These are phyloP conservation scores for Cryptococcus sp. DNA, from an alignment of 1,284 basidiomycete genomes.

Conservation along the genomic window DNA sequence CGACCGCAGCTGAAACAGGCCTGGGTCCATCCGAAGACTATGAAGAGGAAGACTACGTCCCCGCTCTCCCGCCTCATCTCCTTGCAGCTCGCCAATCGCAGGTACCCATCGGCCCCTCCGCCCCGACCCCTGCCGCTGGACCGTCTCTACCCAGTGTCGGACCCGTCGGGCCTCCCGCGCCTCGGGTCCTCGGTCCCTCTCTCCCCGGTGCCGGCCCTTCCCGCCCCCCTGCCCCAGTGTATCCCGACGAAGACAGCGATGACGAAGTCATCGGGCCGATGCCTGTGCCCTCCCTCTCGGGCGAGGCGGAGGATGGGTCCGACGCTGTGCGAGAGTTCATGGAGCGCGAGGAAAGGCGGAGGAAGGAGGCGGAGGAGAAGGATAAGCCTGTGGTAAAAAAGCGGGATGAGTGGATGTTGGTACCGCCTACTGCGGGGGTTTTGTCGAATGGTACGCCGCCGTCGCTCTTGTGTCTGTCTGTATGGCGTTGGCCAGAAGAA, in stretches of 20 bases:
- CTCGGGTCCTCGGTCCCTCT: constrained; percentile 23
- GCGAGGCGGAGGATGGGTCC: constrained; percentile 51
- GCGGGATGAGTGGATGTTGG: constrained; percentile 93
- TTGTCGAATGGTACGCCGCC: constrained; percentile 70
- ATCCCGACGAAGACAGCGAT: constrained; percentile 30
- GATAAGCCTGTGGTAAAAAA: constrained; percentile 67
- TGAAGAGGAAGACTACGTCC: constrained; percentile 72
- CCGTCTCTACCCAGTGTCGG: constrained; percentile 9
- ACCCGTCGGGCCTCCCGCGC: constrained; percentile 24
- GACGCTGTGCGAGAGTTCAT: constrained; percentile 70
- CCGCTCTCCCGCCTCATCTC: constrained; percentile 50
- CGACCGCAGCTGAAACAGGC: constrained; percentile 9
- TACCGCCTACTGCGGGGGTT: constrained; percentile 74
- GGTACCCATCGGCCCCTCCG: constrained; percentile 7
- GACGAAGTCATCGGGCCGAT: constrained; percentile 33
- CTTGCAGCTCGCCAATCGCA: constrained; percentile 25
- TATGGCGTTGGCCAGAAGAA: too few species aligned
- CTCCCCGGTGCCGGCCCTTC: constrained; percentile 9
- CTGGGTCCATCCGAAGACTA: constrained; percentile 49
- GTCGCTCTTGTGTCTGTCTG: constrained; percentile 26
- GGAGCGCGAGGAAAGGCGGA: constrained; percentile 59
- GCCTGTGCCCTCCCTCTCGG: constrained; percentile 29
- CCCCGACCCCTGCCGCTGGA: constrained; percentile 1
- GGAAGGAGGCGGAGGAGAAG: constrained; percentile 62
- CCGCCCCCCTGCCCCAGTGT: constrained; percentile 1